Conservation (phyloP, 768 basidiomycete species). For the Floccularia luteovirens region DNA sequence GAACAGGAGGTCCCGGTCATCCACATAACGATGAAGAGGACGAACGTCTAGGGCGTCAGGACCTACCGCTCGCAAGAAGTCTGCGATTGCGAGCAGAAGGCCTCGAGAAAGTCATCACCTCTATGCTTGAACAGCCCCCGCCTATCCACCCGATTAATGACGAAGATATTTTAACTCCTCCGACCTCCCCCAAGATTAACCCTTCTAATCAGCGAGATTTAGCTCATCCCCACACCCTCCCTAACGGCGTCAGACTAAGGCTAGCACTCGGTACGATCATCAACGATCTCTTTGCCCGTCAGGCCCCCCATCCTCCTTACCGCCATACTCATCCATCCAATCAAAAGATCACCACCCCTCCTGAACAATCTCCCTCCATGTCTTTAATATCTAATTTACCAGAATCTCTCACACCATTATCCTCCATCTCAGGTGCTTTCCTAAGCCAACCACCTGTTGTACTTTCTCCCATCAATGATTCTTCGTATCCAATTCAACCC, state of each 20-base stretch:
- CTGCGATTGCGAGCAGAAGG: slow-evolving; percentile 72
- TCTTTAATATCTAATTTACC: slow-evolving; percentile 14
- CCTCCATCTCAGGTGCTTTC: slow-evolving; percentile 21
- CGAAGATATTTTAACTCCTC: slow-evolving; percentile 44
- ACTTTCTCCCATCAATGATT: neutral
- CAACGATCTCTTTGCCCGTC: slow-evolving; percentile 76
- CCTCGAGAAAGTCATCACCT: slow-evolving; percentile 73
- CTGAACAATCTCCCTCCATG: slow-evolving; percentile 14
- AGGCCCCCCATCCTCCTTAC: slow-evolving; percentile 47
- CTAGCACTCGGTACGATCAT: slow-evolving; percentile 70
- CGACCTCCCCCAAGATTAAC: slow-evolving; percentile 39
- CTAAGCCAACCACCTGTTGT: slow-evolving; percentile 6
- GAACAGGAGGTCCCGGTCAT: slow-evolving; percentile 34
- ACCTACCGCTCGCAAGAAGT: slow-evolving; percentile 52
- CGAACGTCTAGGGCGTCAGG: slow-evolving; percentile 45
- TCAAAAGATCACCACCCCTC: slow-evolving; percentile 15
- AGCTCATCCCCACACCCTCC: slow-evolving; percentile 53
- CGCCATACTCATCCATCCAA: slow-evolving; percentile 26
- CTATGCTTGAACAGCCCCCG: slow-evolving; percentile 78
- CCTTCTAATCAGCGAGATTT: slow-evolving; percentile 18
- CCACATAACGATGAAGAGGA: slow-evolving; percentile 54
- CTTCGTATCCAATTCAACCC: neutral
- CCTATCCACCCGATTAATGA: slow-evolving; percentile 49
- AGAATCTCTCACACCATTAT: slow-evolving; percentile 16
- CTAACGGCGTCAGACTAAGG: slow-evolving; percentile 75